phyloP scores from a whole-genome alignment of 164 flowering plant species.

The Malania oleifera region DNA sequence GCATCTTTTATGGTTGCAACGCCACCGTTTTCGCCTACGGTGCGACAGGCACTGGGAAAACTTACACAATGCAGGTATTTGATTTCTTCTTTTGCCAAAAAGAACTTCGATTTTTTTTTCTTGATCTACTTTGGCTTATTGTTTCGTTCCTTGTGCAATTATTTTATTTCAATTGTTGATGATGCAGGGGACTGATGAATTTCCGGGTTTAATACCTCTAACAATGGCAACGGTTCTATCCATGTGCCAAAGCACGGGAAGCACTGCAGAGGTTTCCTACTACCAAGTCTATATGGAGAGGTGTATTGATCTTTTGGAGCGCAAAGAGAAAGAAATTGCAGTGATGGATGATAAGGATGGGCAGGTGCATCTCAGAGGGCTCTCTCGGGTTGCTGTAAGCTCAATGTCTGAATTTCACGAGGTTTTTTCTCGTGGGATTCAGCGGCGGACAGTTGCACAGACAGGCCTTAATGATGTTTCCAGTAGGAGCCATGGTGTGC shows the following conservation, averaged over 20 bases:
- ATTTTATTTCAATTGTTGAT: not conserved
- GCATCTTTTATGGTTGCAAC: constrained; percentile 62
- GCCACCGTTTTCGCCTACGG: constrained; percentile 94
- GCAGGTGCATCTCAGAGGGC: constrained; percentile 71
- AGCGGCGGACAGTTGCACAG: constrained; percentile 74
- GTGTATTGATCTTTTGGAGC: constrained; percentile 80
- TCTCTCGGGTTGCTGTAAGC: constrained; percentile 53
- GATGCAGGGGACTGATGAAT: constrained; percentile 67
- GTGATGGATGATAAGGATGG: constrained; percentile 80
- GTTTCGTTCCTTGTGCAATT: too few relatives aligned
- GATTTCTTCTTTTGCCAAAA: not conserved
- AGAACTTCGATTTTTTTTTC: not conserved
- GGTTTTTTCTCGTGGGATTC: constrained; percentile 52
- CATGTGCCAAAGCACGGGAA: constrained; percentile 42
- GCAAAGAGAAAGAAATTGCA: constrained; percentile 54
- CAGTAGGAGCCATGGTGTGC: constrained; percentile 93
- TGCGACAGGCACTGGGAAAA: constrained; percentile 96
- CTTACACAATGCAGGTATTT: constrained; percentile 88
- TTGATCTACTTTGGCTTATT: not conserved
- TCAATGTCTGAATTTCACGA: constrained; percentile 67
- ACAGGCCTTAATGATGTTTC: constrained; percentile 91
- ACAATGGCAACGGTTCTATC: constrained; percentile 65
- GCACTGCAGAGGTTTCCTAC: constrained; percentile 63
- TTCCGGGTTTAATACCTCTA: constrained; percentile 74
- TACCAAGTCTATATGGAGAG: constrained; percentile 90